Evolutionary conservation across 78 protist species (phyloP), one percentile per base, ranked within the genome.

Genomic region (Speleostelium caveatum): DNA sequence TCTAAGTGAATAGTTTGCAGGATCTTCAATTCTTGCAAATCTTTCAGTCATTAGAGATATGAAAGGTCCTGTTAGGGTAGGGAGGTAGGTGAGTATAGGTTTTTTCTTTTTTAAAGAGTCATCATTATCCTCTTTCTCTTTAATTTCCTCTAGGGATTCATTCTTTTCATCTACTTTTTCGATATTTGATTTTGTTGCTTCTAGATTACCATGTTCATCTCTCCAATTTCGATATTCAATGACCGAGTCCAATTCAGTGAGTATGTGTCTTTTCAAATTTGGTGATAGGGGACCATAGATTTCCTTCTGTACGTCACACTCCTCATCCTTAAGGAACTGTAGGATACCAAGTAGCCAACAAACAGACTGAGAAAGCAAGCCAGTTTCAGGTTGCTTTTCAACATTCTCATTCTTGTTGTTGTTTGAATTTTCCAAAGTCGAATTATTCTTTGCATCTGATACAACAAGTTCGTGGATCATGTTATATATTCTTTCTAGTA

Each of bases 241-340:
- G 17, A 83, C 79, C 3, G 24, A 6, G 1, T 83, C 63, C 33
- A 83, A 58, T 53, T 83, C 91, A 7, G 38, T 67, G 0, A 83
- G 16, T 3, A 83, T 63, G 4, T 56, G 35, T 42, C 59, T 39
- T 49, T 83, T 67, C 60, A 83, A 36, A 5, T n/a, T 32, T 69
- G 91, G 91, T 33, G 91, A 83, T 0, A 83, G 72, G 19, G 91
- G 77, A 8, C 69, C 12, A 58, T 59, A 83, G 16, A 83, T 69
- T 22, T 67, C 73, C 1, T 36, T 59, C 39, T 21, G 8, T 22
- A 83, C 91, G 59, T 83, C 91, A 3, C 67, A 56, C 45, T 83
- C 79, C n/a, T 83, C 91, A 58, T 83, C 91, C 72, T 83, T 83
- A 22, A 83, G 33, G 67, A 83, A 83, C 60, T 83, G 91, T 32